Evolutionary conservation across 2,329 filamentous ascomycete species (phyloP).

Genomic region (Pezicula neosporulosa): DNA sequence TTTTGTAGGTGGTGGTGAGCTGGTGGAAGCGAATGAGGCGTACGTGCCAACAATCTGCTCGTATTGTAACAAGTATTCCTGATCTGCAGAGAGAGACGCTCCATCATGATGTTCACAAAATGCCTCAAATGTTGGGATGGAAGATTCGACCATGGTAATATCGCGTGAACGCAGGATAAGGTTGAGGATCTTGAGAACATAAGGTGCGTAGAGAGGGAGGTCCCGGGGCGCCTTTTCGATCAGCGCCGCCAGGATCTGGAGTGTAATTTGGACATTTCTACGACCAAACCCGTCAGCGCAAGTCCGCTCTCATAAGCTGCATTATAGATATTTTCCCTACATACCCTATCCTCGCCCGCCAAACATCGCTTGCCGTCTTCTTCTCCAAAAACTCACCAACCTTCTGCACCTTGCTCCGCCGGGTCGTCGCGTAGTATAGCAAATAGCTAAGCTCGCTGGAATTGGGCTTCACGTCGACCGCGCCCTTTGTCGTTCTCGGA

Average conservation of each 20-base stretch:
- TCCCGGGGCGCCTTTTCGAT: conserved; percentile 93
- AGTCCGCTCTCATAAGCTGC: neutral
- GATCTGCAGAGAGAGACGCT: conserved; percentile 80
- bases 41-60: conserved; percentile 79
- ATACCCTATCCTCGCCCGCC: conserved; percentile 82
- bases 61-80: conserved; percentile 78
- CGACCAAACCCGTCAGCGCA: conserved; percentile 13
- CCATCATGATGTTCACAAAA: conserved; percentile 89
- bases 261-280: conserved; percentile 90
- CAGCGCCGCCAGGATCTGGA: conserved; percentile 86
- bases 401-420: conserved; percentile 93
- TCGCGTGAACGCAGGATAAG: conserved; percentile 82
- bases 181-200: conserved; percentile 80
- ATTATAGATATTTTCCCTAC: conserved; percentile 24
- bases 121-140: conserved; percentile 78
- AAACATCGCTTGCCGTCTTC: conserved; percentile 88
- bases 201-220: conserved; percentile 81
- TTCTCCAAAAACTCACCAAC: conserved; percentile 93
- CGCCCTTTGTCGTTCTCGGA: conserved; percentile 85
- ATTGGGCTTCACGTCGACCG: conserved; percentile 91
- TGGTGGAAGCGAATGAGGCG: conserved; percentile 72
- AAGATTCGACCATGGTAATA: conserved; percentile 89
- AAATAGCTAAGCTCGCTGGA: conserved; percentile 96
- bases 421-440: conserved; percentile 93
- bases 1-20: conserved; percentile 42